Base-by-base conservation (phyloP, 2,329 filamentous ascomycete species). In the Coniochaeta prunicola region DNA sequence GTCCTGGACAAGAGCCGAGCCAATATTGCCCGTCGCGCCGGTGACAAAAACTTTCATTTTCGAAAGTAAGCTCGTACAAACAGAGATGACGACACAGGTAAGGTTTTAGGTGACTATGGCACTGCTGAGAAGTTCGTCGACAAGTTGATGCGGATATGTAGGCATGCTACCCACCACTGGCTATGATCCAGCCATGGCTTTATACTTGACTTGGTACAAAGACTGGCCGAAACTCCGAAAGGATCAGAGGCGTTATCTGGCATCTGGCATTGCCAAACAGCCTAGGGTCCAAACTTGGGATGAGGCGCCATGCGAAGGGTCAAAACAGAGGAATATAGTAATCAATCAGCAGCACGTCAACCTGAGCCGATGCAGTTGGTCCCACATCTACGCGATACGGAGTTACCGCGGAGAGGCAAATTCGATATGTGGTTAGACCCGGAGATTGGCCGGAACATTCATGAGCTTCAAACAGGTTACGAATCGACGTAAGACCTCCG, bases 21-120 rank as follows among this genome's bases (percentile, higher is more conserved):
- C 77, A 58, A 79, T 68, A 59, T 74, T 77, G 63, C 76, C 76
- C 7, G 74, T 72, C 5, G 74, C 70, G 42, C 77, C 77, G 7
- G 76, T 78, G 53, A 77, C 68, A 62, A 76, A 76, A 60, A 74
- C 67, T 19, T 62, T 67, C 71, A 73, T 67, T 19, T 19, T 62
- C 57, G 30, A 57, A 2, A 24, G 28, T 12, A 3, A 8, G 26
- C 4, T 19, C 4, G 28, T 12, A 13, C 12, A 31, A 19, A 33
- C 10, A 36, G 33, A 36, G 10, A 36, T 15, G 33, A 36, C 33
- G 12, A n/a, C n/a, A n/a, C n/a, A n/a, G n/a, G n/a, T n/a, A n/a
- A n/a, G n/a, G n/a, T n/a, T n/a, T n/a, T n/a, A n/a, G n/a, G n/a
- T n/a, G n/a, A n/a, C n/a, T n/a, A 36, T 36, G 33, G 10, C 4